phyloP scores from a whole-genome alignment of 1,284 basidiomycete species.

The Apiotrichum domesticum region DNA sequence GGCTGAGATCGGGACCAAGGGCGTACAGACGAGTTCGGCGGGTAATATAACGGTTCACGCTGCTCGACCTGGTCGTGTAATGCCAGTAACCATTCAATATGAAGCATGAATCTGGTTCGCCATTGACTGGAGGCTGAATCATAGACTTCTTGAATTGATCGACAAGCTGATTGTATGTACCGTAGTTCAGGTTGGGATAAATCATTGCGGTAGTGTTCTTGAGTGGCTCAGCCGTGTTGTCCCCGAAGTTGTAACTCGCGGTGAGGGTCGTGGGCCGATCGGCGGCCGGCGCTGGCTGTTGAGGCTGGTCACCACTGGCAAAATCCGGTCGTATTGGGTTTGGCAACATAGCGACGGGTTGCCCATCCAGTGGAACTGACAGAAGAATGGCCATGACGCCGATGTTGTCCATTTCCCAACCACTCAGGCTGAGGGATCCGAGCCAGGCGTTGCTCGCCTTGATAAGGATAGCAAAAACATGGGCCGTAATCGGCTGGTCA shows the following conservation, averaged over 20 bases:
- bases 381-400: constrained; percentile 15
- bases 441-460: constrained; percentile 1
- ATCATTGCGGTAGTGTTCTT: neutral
- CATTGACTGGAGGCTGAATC: neutral
- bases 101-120: constrained; percentile 6
- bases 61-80: constrained; percentile 1
- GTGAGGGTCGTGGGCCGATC: neutral
- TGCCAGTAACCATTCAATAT: constrained; percentile 14
- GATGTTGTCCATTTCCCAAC: constrained; percentile 3
- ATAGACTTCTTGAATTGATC: neutral
- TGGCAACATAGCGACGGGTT: constrained; percentile 10
- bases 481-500: constrained; percentile 3
- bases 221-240: neutral
- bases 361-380: constrained; percentile 13
- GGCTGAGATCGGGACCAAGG: constrained; percentile 19
- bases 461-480: constrained; percentile 21
- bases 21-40: constrained; percentile 13
- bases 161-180: neutral
- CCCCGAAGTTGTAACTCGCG: constrained; percentile 6
- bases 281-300: neutral
- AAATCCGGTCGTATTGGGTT: constrained; percentile 24
- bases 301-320: neutral
- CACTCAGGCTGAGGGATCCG: neutral
- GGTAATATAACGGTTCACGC: constrained; percentile 4
- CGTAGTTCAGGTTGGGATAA: neutral